Conservation (phyloP, 2,329 filamentous ascomycete species). For the Diaporthe caulivora region DNA sequence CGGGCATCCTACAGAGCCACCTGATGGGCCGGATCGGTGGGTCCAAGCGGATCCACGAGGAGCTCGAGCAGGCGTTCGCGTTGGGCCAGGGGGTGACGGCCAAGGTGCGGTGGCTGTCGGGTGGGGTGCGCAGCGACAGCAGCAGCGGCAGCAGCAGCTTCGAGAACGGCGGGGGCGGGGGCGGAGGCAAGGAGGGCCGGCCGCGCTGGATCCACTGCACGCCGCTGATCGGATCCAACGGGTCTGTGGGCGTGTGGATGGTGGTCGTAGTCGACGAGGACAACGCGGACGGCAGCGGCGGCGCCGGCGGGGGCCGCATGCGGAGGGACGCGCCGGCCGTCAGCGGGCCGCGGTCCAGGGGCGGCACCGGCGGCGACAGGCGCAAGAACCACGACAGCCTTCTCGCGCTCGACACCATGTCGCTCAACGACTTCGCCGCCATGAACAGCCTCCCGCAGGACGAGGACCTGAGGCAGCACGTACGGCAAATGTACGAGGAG, state of each 20-base stretch:
- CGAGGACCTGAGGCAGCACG: conserved; percentile 33
- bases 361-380: not conserved
- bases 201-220: conserved; percentile 84
- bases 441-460: conserved; percentile 31
- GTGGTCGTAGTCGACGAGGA: conserved; percentile 79
- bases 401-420: conserved; percentile 25
- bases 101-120: conserved; percentile 76
- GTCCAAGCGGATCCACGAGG: conserved; percentile 59
- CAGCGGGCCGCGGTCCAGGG: conserved; percentile 3
- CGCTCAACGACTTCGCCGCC: conserved; percentile 26
- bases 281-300: not conserved
- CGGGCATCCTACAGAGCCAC: conserved; percentile 73
- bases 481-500: conserved; percentile 28
- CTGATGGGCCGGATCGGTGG: conserved; percentile 68
- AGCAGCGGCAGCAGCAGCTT: conserved; percentile 19
- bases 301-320: not conserved
- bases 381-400: conserved; percentile 8
- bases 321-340: conserved; percentile 7
- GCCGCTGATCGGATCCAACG: conserved; percentile 75
- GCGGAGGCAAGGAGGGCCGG: conserved; percentile 61
- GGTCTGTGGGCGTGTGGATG: conserved; percentile 83
- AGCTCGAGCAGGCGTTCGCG: conserved; percentile 69
- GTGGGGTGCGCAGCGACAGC: conserved; percentile 45
- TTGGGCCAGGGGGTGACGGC: conserved; percentile 80
- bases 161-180: not conserved